Evolutionary conservation across 257 asterid species (phyloP).

Genomic region (Scutellaria minor): DNA sequence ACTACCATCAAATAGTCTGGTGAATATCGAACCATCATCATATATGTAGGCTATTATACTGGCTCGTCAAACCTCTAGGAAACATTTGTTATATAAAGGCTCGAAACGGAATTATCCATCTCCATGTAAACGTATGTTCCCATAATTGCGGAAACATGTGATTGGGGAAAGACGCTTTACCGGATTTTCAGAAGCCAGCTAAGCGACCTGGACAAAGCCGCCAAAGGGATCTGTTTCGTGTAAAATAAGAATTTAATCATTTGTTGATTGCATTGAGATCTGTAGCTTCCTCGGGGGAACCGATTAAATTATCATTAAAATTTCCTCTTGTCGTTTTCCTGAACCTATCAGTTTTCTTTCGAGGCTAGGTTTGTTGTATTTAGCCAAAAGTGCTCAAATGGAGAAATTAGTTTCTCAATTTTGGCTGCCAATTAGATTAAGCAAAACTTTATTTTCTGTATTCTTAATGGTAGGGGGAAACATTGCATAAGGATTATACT

Average conservation of each 20-base stretch:
- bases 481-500: neutral
- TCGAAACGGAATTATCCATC: neutral
- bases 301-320: neutral
- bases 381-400: neutral
- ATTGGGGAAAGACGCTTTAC: neutral
- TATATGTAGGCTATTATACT: neutral
- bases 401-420: neutral
- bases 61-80: neutral
- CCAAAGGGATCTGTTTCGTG: neutral
- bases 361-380: neutral
- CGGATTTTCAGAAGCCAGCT: neutral
- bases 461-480: neutral
- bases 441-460: neutral
- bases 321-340: neutral
- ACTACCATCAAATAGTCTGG: neutral
- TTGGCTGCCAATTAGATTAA: constrained; percentile 11
- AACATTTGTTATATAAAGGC: neutral
- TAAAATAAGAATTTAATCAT: neutral
- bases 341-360: neutral
- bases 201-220: neutral
- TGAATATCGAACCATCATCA: neutral
- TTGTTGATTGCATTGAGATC: neutral
- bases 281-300: neutral
- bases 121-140: neutral
- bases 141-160: neutral